phyloP scores from a whole-genome alignment of 1,139 yeast genomes.

The Tardiomyces blankii region DNA sequence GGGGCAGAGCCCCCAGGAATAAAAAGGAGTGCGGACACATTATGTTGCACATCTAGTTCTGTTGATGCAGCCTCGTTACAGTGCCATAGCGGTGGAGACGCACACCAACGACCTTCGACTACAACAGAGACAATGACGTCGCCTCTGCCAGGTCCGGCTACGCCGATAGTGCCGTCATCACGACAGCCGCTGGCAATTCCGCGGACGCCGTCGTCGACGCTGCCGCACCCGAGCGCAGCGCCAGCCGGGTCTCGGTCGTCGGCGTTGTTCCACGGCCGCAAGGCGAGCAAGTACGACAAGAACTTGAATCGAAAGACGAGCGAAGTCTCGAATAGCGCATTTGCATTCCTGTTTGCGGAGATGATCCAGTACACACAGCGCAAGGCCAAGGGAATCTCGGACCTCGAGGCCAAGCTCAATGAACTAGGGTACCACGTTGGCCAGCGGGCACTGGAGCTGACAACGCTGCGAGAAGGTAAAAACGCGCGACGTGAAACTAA shows the following conservation, averaged over 20 bases:
- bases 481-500: conserved; percentile 58
- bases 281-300: conserved; percentile 46
- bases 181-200: background rate
- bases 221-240: background rate
- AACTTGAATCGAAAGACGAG: conserved; percentile 52
- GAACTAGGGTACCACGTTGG: conserved; percentile 70
- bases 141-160: background rate
- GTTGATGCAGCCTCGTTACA: too few species aligned
- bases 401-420: conserved; percentile 62
- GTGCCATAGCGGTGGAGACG: too few species aligned
- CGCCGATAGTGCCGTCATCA: background rate
- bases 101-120: too few species aligned
- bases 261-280: background rate
- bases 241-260: background rate
- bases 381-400: conserved; percentile 59
- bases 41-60: too few species aligned
- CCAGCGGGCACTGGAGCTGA: conserved; percentile 44
- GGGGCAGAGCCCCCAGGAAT: too few species aligned
- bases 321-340: conserved; percentile 55
- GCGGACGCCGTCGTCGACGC: background rate
- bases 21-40: too few species aligned
- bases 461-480: conserved; percentile 56
- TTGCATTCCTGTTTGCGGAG: conserved; percentile 64
- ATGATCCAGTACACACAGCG: conserved; percentile 57
- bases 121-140: background rate